Conservation (phyloP, 306 rosid genomes). For the Dalbergia cultrata region DNA sequence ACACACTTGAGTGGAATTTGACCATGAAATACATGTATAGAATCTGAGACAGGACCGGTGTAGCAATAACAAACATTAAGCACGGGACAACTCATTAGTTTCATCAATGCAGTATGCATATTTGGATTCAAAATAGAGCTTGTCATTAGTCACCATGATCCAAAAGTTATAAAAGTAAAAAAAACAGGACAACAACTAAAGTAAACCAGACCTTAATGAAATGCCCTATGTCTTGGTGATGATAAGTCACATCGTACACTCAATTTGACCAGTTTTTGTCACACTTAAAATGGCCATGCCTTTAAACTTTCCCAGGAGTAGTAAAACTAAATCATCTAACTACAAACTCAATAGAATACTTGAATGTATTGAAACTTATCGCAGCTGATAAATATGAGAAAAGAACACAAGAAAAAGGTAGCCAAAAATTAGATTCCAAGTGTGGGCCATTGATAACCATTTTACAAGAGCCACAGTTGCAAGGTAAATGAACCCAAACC, state of each 20-base stretch:
- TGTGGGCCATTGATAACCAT: not conserved
- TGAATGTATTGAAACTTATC: constrained; percentile 3
- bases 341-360: not conserved
- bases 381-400: not conserved
- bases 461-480: constrained; percentile 9
- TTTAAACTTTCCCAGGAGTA: not conserved
- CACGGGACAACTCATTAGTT: constrained; percentile 5
- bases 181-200: constrained; percentile 14
- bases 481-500: constrained; percentile 23
- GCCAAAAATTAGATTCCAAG: not conserved
- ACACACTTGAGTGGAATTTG: constrained; percentile 7
- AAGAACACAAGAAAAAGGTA: not conserved
- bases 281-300: constrained; percentile 8
- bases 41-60: constrained; percentile 22
- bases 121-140: constrained; percentile 37
- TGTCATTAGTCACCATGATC: constrained; percentile 12
- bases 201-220: constrained; percentile 17
- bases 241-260: constrained; percentile 26
- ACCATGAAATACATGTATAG: constrained; percentile 1
- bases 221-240: constrained; percentile 23
- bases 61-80: not conserved
- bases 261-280: not conserved
- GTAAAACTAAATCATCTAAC: not conserved
- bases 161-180: not conserved
- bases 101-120: constrained; percentile 11